These are phyloP conservation scores for Gaertneriomyces sp. DNA, from an alignment of 192 early-diverging fungal genomes.

Conservation along the genomic window DNA sequence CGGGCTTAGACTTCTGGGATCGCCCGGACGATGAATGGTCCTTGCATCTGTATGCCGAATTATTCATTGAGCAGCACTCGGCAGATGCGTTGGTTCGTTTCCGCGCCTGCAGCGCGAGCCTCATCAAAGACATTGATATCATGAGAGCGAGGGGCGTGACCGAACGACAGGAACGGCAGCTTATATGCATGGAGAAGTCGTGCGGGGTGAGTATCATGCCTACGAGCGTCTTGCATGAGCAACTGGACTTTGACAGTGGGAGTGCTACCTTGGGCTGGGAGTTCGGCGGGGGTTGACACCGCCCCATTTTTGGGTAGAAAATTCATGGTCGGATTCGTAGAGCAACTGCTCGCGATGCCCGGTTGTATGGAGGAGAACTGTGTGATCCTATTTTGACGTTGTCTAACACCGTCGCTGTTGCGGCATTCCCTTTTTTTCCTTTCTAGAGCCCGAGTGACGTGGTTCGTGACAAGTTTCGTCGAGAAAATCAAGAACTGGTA, in stretches of 20 bases:
- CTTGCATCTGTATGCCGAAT: background rate
- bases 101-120: background rate
- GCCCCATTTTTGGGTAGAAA: too few relatives aligned
- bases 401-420: background rate
- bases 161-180: slow-evolving; percentile 1
- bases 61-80: background rate
- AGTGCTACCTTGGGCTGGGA: too few relatives aligned
- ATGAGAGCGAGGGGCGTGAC: background rate
- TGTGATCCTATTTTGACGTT: background rate
- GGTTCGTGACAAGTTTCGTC: background rate
- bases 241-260: slow-evolving; percentile 1
- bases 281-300: too few relatives aligned
- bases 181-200: background rate
- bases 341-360: background rate
- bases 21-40: background rate
- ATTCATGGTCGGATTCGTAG: background rate
- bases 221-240: background rate
- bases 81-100: background rate
- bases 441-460: slow-evolving; percentile 5
- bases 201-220: background rate
- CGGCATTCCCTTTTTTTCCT: background rate
- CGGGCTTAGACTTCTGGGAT: slow-evolving; percentile 1
- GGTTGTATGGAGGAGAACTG: background rate
- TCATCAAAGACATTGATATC: background rate
- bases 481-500: slow-evolving; percentile 1